Evolutionary conservation across 176 grass and related monocot species (phyloP).

Genomic region (Avena insularis): DNA sequence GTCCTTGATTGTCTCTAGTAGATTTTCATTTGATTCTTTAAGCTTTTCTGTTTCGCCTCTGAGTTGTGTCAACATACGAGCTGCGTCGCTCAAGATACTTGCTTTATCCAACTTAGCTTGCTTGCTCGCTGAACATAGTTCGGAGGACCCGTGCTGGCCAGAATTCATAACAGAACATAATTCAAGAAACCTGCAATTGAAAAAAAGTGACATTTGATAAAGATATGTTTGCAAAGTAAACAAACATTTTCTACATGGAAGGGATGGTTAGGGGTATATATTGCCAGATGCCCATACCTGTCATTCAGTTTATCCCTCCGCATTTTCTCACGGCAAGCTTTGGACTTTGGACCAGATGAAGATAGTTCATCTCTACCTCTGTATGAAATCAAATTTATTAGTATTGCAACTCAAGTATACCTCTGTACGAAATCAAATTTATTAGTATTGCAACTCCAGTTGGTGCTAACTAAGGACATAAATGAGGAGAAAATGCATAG

Average conservation of each 20-base stretch:
- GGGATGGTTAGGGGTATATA: not conserved
- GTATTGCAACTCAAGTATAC: slow-evolving; percentile 9
- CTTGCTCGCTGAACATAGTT: slow-evolving; percentile 28
- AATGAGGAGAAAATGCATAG: not conserved
- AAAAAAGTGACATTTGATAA: slow-evolving; percentile 32
- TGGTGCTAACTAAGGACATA: not conserved
- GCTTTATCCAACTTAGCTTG: slow-evolving; percentile 71
- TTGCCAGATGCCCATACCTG: slow-evolving; percentile 42
- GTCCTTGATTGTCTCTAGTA: slow-evolving; percentile 66
- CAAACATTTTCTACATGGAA: not conserved
- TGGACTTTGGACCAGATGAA: slow-evolving; percentile 62
- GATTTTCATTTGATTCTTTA: slow-evolving; percentile 67
- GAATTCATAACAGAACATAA: slow-evolving; percentile 66
- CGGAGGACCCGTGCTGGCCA: slow-evolving; percentile 33
- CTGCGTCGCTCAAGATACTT: slow-evolving; percentile 67
- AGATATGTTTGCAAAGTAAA: not conserved
- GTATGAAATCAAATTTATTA: slow-evolving; percentile 27
- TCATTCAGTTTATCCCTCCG: slow-evolving; percentile 77
- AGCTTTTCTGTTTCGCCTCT: slow-evolving; percentile 63
- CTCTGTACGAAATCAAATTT: slow-evolving; percentile 41
- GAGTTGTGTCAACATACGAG: slow-evolving; percentile 49
- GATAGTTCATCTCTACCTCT: slow-evolving; percentile 59
- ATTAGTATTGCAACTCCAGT: slow-evolving; percentile 13
- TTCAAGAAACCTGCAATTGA: slow-evolving; percentile 63
- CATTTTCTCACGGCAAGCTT: slow-evolving; percentile 84